Evolutionary conservation across 1,284 basidiomycete genomes (phyloP), one percentile per base, ranked within the genome.

Genomic region (Malassezia nana): DNA sequence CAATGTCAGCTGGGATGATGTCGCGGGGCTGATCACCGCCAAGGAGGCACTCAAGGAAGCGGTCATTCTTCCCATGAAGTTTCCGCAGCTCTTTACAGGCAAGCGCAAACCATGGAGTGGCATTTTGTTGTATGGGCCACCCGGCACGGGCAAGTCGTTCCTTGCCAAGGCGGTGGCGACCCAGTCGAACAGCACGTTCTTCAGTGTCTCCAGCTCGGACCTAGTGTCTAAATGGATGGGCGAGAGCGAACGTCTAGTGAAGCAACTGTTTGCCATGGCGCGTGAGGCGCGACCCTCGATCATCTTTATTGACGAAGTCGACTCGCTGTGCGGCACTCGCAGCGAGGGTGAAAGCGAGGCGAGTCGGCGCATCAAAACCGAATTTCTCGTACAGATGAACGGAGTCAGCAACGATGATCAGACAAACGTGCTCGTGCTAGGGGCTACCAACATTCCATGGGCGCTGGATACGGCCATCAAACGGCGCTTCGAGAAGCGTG

Each of bases 151-250:
- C 33, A 74, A 74, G 78, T 87, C 84, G 50, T 96, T 85, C 75
- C 81, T 98, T 38, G 92, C 92, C 2, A 98, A 98, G 76, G 92
- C 94, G 0, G 92, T 98, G 35, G 94, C 92, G 20, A 98, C 92
- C 16, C 92, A 98, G 76, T 89, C 92, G 54, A 96, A 98, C 78
- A 63, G 89, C 48, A 96, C 92, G 15, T 98, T 98, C 80, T 98
- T 94, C 78, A 89, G 86, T 64, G 89, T 98, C 57, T 89, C 86
- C 66, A 90, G 87, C 46, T 86, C 84, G 75, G 94, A 98, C 73
- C 79, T 98, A 49, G 94, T 98, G 52, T 92, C 88, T 76, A 98
- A 98, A 76, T 98, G 92, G 92, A 94, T 96, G 79, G 92, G 92
- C 63, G 92, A 98, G 77, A 91, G 87, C 18, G 92, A 98, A 77